Percentiles rank a stretch among this genome's conserved stretches.
phyloP scores from a whole-genome alignment of 148 eudicot genomes.

The Gaultheria prostrata region DNA sequence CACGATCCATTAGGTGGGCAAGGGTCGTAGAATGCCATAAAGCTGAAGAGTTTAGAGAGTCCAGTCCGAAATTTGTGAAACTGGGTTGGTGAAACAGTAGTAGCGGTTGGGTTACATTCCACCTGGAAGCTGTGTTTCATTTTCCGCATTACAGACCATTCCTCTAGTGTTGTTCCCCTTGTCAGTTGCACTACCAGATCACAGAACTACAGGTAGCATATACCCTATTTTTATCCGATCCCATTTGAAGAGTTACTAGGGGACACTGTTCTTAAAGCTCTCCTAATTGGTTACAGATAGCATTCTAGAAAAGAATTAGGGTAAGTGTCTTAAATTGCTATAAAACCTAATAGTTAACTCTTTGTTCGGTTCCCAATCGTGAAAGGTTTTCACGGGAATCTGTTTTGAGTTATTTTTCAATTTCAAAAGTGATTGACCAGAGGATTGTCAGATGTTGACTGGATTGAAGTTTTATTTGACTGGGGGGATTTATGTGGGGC shows the following conservation, averaged over 20 bases:
- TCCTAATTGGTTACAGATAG: not conserved
- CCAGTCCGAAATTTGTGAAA: not conserved
- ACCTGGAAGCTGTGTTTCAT: not conserved
- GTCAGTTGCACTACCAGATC: not conserved
- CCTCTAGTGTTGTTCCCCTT: not conserved
- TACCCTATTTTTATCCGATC: not conserved
- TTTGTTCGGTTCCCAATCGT: too few relatives aligned
- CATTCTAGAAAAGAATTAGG: not conserved
- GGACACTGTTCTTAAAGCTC: not conserved
- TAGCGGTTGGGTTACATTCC: slow-evolving; percentile 2
- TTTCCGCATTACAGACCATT: not conserved
- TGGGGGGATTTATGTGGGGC: too few relatives aligned
- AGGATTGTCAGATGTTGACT: too few relatives aligned
- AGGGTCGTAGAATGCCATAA: not conserved
- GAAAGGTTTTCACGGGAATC: too few relatives aligned
- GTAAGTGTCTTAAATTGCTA: not conserved
- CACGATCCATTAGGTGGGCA: not conserved
- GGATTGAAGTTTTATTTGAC: too few relatives aligned
- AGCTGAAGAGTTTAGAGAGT: not conserved
- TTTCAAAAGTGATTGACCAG: too few relatives aligned
- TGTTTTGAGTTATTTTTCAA: too few relatives aligned
- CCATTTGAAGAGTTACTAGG: not conserved
- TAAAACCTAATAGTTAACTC: not conserved
- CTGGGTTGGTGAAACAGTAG: not conserved
- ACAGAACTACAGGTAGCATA: not conserved